Percentiles rank a stretch among this genome's conserved stretches.
Conservation (phyloP, 805 yeast genomes). For the Ogataea pilisensis region DNA sequence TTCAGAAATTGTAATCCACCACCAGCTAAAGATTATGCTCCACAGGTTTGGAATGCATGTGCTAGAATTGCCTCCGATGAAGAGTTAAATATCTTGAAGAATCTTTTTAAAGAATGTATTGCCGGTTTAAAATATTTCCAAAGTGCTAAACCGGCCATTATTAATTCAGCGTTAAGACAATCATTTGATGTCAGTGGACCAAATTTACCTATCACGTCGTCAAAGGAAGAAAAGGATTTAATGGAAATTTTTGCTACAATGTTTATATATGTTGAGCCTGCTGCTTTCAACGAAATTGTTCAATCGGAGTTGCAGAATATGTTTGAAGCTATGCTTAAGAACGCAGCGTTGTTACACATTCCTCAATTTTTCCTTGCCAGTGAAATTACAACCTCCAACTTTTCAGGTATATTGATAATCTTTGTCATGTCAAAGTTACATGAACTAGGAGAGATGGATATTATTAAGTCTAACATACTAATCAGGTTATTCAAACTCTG, state of each 20-base stretch:
- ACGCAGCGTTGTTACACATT: constrained; percentile 81
- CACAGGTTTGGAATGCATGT: constrained; percentile 73
- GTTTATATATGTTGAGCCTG: constrained; percentile 89
- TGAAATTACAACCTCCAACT: constrained; percentile 91
- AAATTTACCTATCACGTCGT: constrained; percentile 76
- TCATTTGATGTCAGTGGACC: constrained; percentile 72
- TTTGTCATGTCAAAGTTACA: constrained; percentile 70
- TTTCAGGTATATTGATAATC: constrained; percentile 75
- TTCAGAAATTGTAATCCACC: constrained; percentile 87
- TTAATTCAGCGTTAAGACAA: constrained; percentile 30
- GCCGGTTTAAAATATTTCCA: constrained; percentile 74
- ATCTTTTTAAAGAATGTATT: constrained; percentile 79
- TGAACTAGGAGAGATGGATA: constrained; percentile 77
- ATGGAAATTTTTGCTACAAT: constrained; percentile 95
- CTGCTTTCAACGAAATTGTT: constrained; percentile 90
- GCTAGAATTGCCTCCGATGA: constrained; percentile 82
- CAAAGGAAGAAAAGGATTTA: constrained; percentile 89
- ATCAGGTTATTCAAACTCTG: constrained; percentile 86
- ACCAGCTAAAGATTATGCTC: constrained; percentile 50
- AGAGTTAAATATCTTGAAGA: constrained; percentile 73
- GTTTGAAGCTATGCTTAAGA: constrained; percentile 73
- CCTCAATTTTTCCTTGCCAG: constrained; percentile 93
- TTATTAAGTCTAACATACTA: constrained; percentile 71
- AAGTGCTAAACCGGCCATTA: constrained; percentile 45
- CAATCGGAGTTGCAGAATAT: constrained; percentile 74